A percentile compares a stretch with the other conserved stretches of the same genome.
Evolutionary conservation across 257 asterid species (phyloP).

Genomic region (Mitragyna speciosa): DNA sequence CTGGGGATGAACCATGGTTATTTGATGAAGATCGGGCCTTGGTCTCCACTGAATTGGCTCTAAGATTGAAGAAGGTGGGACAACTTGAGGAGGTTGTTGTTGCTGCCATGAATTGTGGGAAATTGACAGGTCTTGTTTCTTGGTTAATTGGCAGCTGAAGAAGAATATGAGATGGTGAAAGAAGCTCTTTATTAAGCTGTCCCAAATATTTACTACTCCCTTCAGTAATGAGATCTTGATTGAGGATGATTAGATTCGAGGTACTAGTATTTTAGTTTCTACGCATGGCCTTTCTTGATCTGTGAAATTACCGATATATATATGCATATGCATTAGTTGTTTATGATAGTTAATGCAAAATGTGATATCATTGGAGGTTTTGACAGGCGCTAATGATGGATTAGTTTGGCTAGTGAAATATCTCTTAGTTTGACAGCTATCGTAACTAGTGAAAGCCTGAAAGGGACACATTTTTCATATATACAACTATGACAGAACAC

Average conservation of each 20-base stretch:
- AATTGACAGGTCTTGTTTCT: background rate
- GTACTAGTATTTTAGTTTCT: background rate
- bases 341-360: background rate
- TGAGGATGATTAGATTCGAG: background rate
- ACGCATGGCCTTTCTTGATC: background rate
- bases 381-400: constrained; percentile 1
- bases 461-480: background rate
- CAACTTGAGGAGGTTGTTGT: constrained; percentile 34
- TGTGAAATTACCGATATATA: background rate
- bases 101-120: constrained; percentile 37
- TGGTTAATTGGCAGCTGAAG: constrained; percentile 1
- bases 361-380: background rate
- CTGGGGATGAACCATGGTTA: constrained; percentile 2
- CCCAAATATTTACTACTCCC: background rate
- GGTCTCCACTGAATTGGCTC: constrained; percentile 26
- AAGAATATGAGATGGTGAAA: constrained; percentile 3
- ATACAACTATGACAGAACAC: background rate
- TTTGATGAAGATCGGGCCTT: constrained; percentile 38
- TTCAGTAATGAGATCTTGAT: background rate
- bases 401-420: background rate
- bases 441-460: background rate
- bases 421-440: background rate
- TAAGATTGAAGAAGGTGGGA: constrained; percentile 24
- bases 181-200: background rate
- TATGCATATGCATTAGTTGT: background rate